Base-by-base conservation (phyloP, 441 rosid genomes). In the Bocquillonia castaneifolia region DNA sequence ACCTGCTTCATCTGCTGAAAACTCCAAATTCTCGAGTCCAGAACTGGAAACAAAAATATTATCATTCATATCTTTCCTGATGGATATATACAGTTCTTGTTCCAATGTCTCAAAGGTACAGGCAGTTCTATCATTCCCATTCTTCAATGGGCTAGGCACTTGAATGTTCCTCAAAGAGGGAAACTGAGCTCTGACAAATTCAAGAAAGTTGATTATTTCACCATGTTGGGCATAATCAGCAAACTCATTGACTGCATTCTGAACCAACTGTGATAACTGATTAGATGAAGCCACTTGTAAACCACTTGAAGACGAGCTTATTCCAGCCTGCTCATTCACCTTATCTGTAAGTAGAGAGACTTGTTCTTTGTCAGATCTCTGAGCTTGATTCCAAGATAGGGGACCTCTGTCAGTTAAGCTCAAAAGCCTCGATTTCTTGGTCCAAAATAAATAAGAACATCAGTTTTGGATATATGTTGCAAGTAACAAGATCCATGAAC, bases 341-440 rank as follows among this genome's bases (percentile, higher is more conserved):
- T 76, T 78, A 42, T 78, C 81, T 65, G 74, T 51, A 63, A 71
- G 52, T 36, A 36, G 53, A 54, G 72, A 68, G 59, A 59, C 70
- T 54, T 75, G 63, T 57, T 70, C 82, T 79, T 77, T 81, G 37
- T 80, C 83, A 12, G 80, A 70, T 52, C 45, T 79, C 63, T 58
- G 76, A 75, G 52, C 73, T 80, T 74, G 85, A 72, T 89, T 87
- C 97, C 96, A 92, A 59, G 88, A 84, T 37, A 80, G 86, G 66
- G 88, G 81, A 14, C 85, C 92, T 82, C 82, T 85, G 71, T 91
- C 91, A 65, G 84, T 83, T 76, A 92, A 81, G 79, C 92, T 91
- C 82, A 82, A 67, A 77, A 92, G 87, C 88, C 88, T 90, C 61
- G 99, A 95, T 88, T 88, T 95, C 98, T 95, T 76, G 78, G 66